Percentiles rank a stretch among this genome's conserved stretches.
Evolutionary conservation across 768 basidiomycete species (phyloP).

Genomic region (Cyclocybe cylindracea): DNA sequence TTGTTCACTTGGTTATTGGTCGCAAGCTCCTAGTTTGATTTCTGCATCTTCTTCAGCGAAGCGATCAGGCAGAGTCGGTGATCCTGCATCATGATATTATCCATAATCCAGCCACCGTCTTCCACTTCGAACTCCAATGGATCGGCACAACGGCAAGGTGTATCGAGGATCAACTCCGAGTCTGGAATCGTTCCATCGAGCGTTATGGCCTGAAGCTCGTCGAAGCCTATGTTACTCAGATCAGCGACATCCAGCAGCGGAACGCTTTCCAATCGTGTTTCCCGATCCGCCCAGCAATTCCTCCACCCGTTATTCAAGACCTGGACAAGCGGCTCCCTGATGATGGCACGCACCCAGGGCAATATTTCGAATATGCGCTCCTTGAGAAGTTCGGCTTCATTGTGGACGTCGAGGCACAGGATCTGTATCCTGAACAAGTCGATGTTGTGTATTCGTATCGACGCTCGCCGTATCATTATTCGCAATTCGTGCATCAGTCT

Average conservation of each 20-base stretch:
- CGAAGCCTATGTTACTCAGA: conserved; percentile 91
- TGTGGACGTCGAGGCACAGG: conserved; percentile 77
- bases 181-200: conserved; percentile 83
- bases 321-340: conserved; percentile 69
- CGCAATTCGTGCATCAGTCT: conserved; percentile 90
- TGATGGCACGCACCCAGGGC: conserved; percentile 54
- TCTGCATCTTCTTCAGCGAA: conserved; percentile 48
- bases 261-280: conserved; percentile 93
- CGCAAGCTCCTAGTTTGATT: conserved; percentile 2
- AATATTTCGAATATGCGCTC: conserved; percentile 82
- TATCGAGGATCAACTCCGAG: conserved; percentile 84
- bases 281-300: conserved; percentile 74
- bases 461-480: conserved; percentile 71
- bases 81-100: conserved; percentile 93
- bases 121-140: conserved; percentile 98
- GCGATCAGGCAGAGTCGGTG: conserved; percentile 86
- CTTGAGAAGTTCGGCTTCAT: conserved; percentile 81
- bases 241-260: conserved; percentile 80
- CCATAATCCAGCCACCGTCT: conserved; percentile 92
- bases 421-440: conserved; percentile 76
- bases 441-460: conserved; percentile 92
- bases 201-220: conserved; percentile 89
- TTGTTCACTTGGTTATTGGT: conserved; percentile 4
- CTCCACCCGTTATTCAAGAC: conserved; percentile 72
- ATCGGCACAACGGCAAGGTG: conserved; percentile 90